Evolutionary conservation across 2,329 filamentous ascomycete species (phyloP).

Genomic region (Ceratocystis alfenasii): DNA sequence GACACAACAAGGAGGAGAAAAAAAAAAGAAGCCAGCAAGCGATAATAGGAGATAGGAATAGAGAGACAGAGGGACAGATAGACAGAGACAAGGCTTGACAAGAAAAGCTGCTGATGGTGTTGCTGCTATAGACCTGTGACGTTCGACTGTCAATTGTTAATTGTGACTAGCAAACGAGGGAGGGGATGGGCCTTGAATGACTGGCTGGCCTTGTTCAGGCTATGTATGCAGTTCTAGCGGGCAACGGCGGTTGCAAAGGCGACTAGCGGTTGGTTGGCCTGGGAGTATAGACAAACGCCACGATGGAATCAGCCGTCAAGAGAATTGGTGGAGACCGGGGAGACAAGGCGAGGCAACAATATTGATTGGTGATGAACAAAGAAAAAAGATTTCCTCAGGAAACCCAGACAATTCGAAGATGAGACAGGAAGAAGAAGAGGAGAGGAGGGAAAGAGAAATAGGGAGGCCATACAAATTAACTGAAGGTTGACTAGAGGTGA

Average conservation of each 20-base stretch:
- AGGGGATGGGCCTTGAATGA: conserved; percentile 18
- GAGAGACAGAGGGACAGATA: not conserved
- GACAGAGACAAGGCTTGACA: not conserved
- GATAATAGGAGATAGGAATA: conserved; percentile 1
- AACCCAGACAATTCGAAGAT: not conserved
- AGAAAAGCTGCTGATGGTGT: not conserved
- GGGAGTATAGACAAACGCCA: conserved; percentile 2
- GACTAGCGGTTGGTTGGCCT: not conserved
- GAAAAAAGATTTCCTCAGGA: too few species aligned
- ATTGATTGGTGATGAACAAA: too few species aligned
- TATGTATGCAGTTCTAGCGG: conserved; percentile 3
- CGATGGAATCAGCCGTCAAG: not conserved
- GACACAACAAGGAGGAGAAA: not conserved
- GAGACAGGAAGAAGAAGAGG: not conserved
- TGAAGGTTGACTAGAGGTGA: not conserved
- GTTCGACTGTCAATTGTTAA: too few species aligned
- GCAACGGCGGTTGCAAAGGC: not conserved
- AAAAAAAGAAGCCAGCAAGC: conserved; percentile 9
- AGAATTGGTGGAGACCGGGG: too few species aligned
- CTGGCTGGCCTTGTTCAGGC: conserved; percentile 16
- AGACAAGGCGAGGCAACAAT: too few species aligned
- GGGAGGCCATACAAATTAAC: not conserved
- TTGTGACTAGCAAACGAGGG: conserved; percentile 11
- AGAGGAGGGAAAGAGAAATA: conserved; percentile 4
- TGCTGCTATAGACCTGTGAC: too few species aligned